These are phyloP conservation scores for Colletotrichum gigasporum DNA, from an alignment of 2,329 filamentous ascomycete genomes.

Conservation along the genomic window DNA sequence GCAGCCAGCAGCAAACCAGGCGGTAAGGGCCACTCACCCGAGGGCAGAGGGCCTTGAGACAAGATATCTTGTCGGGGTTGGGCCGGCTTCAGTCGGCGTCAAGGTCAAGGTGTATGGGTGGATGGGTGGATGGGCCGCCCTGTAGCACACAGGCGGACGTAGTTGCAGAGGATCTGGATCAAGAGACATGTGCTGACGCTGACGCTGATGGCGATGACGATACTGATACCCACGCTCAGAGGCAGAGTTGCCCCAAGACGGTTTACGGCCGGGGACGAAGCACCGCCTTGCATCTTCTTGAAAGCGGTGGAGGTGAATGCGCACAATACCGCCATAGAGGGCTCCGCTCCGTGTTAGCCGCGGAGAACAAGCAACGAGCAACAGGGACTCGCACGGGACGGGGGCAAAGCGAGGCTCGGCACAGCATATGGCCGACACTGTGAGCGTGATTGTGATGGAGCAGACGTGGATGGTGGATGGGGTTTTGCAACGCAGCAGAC, in stretches of 20 bases:
- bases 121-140: no score
- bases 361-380: neutral
- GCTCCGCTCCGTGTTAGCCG: neutral
- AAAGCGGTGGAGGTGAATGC: neutral
- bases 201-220: neutral
- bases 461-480: neutral
- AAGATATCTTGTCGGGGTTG: neutral
- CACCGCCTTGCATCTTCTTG: neutral
- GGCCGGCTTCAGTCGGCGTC: neutral
- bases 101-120: neutral
- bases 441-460: neutral
- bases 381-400: neutral
- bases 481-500: neutral
- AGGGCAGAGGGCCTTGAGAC: conserved; percentile 3
- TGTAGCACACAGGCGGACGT: neutral
- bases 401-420: neutral
- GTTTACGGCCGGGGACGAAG: neutral
- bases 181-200: neutral
- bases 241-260: neutral
- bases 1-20: neutral
- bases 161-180: neutral
- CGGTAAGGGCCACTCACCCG: neutral
- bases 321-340: neutral
- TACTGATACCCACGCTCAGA: neutral
- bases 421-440: conserved; percentile 1